Percentiles rank a stretch among this genome's conserved stretches.
Conservation (phyloP, 495 filamentous ascomycete species). For the Choiromyces venosus region DNA sequence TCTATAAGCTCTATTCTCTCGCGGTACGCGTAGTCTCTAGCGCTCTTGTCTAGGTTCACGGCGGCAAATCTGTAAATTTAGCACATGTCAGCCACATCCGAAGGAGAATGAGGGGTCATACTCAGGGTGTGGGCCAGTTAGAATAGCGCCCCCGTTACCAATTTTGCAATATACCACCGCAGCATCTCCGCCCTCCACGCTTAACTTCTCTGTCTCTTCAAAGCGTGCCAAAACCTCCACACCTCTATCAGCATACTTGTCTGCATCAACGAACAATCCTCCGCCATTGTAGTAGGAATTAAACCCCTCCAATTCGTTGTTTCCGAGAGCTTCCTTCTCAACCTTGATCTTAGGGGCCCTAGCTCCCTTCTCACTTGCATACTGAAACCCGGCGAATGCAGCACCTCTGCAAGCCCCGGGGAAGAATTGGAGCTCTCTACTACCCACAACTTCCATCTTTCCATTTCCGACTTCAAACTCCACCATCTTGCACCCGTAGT, state of each 20-base stretch:
- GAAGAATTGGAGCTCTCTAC: conserved; percentile 81
- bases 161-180: conserved; percentile 84
- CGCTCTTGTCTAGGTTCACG: conserved; percentile 61
- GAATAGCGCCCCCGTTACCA: conserved; percentile 70
- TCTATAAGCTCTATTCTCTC: conserved; percentile 62
- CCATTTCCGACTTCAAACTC: conserved; percentile 87
- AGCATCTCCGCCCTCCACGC: conserved; percentile 71
- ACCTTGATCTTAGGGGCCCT: conserved; percentile 65
- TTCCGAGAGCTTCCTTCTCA: conserved; percentile 55
- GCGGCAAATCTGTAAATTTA: conserved; percentile 64
- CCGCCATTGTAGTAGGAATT: conserved; percentile 90
- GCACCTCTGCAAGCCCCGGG: conserved; percentile 78
- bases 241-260: conserved; percentile 54
- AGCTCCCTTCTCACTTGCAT: conserved; percentile 81
- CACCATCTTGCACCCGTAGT: conserved; percentile 73
- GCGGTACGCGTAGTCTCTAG: conserved; percentile 57
- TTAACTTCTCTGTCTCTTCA: conserved; percentile 55
- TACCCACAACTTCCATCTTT: conserved; percentile 76
- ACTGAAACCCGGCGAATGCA: conserved; percentile 86
- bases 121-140: conserved; percentile 94
- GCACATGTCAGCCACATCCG: conserved; percentile 17
- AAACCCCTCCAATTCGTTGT: conserved; percentile 58
- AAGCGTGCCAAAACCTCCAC: conserved; percentile 83
- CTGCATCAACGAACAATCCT: conserved; percentile 84
- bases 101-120: conserved; percentile 47